Percentiles rank a stretch among this genome's conserved stretches.
These are phyloP conservation scores for Basipetospora chlamydospora DNA, from an alignment of 2,329 filamentous ascomycete species.

Conservation along the genomic window DNA sequence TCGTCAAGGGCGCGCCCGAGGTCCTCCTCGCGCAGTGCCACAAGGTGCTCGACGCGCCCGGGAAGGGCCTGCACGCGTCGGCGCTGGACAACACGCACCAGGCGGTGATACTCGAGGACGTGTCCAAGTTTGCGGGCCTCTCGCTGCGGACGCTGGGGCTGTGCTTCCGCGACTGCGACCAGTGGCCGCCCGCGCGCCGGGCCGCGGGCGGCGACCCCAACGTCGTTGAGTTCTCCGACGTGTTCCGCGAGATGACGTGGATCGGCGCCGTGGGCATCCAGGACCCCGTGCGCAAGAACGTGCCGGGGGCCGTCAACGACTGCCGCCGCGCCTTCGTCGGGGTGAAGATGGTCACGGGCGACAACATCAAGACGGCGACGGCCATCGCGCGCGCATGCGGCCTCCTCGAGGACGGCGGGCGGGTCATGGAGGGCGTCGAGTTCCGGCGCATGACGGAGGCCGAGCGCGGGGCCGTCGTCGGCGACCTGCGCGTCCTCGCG, in stretches of 20 bases:
- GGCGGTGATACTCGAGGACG: slow-evolving; percentile 32
- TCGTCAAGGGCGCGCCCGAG: slow-evolving; percentile 45
- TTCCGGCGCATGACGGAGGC: slow-evolving; percentile 39
- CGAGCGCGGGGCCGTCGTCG: slow-evolving; percentile 33
- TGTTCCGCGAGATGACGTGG: slow-evolving; percentile 28
- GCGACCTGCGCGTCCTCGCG: slow-evolving; percentile 37
- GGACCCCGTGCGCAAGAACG: slow-evolving; percentile 47
- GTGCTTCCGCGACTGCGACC: slow-evolving; percentile 49
- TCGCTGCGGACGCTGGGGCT: slow-evolving; percentile 53
- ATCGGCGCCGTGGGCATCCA: slow-evolving; percentile 46
- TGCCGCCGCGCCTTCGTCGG: slow-evolving; percentile 50
- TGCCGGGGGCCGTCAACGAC: slow-evolving; percentile 44
- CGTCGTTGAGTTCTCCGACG: slow-evolving; percentile 19
- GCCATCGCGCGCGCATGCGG: slow-evolving; percentile 29
- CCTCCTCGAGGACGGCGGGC: slow-evolving; percentile 41
- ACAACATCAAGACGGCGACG: slow-evolving; percentile 25
- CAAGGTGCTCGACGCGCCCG: slow-evolving; percentile 29
- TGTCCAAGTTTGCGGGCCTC: slow-evolving; percentile 26
- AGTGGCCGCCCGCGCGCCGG: slow-evolving; percentile 13
- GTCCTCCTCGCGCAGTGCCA: slow-evolving; percentile 34
- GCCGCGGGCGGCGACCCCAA: slow-evolving; percentile 23
- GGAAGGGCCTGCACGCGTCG: slow-evolving; percentile 14
- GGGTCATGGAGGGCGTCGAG: slow-evolving; percentile 39
- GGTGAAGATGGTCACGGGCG: slow-evolving; percentile 47
- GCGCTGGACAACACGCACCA: slow-evolving; percentile 16